These are phyloP conservation scores for Aspergillus conjunctus DNA, from an alignment of 495 filamentous ascomycete species.

Conservation along the genomic window DNA sequence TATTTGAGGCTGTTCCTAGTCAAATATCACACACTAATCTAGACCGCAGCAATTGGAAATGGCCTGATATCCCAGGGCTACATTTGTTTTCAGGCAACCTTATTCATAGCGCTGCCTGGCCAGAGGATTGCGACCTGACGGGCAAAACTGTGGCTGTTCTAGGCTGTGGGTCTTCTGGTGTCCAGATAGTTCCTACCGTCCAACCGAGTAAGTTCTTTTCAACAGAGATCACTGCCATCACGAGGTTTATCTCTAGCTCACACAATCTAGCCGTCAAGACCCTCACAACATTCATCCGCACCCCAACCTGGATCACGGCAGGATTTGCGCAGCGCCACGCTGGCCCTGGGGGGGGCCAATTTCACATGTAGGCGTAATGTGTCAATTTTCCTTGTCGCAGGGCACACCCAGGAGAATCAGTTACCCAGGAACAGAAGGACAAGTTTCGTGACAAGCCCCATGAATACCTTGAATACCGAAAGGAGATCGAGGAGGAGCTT, in stretches of 20 bases:
- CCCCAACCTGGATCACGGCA: slow-evolving; percentile 9
- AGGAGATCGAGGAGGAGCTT: background rate
- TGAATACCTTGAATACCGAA: background rate
- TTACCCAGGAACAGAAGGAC: background rate
- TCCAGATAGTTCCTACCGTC: slow-evolving; percentile 9
- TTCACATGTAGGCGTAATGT: background rate
- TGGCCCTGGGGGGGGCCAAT: slow-evolving; percentile 1
- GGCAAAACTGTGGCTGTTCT: slow-evolving; percentile 8
- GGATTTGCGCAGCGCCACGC: slow-evolving; percentile 4
- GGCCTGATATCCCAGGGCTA: slow-evolving; percentile 10
- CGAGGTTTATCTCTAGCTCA: too few relatives aligned
- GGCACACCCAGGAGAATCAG: background rate
- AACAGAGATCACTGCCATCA: too few relatives aligned
- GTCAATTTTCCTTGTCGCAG: too few relatives aligned
- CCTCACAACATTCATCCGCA: slow-evolving; percentile 8
- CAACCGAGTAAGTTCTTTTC: slow-evolving; percentile 5
- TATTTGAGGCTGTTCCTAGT: background rate
- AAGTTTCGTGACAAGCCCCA: background rate
- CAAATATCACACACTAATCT: background rate
- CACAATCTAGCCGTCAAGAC: slow-evolving; percentile 1
- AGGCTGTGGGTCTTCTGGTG: slow-evolving; percentile 11
- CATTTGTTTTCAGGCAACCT: slow-evolving; percentile 1
- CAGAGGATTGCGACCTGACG: background rate
- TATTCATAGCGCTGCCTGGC: slow-evolving; percentile 5
- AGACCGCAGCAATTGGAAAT: background rate